Evolutionary conservation across 1,139 yeast genomes (phyloP).

Genomic region (Candida sanyaensis): DNA sequence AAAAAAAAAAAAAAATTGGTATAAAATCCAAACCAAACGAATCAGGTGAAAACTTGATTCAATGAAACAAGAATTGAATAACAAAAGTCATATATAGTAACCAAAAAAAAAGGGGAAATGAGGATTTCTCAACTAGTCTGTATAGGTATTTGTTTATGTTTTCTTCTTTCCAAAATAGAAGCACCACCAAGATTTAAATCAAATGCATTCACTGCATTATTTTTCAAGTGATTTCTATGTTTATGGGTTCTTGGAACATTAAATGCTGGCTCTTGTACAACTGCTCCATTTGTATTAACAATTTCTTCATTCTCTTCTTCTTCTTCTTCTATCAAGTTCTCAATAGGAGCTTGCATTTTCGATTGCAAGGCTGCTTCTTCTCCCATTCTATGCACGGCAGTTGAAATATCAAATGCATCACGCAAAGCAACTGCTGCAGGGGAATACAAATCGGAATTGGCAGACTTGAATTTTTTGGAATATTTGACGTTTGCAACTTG

Average conservation of each 20-base stretch:
- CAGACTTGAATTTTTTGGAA: constrained; percentile 24
- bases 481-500: constrained; percentile 20
- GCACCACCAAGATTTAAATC: constrained; percentile 79
- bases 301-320: constrained; percentile 35
- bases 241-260: constrained; percentile 11
- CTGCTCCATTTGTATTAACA: constrained; percentile 20
- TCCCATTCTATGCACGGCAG: constrained; percentile 92
- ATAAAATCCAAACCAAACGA: too few relatives aligned
- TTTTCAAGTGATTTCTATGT: constrained; percentile 19
- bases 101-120: not conserved
- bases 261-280: constrained; percentile 18
- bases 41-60: too few relatives aligned
- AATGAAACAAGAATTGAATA: not conserved
- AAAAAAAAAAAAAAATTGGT: too few relatives aligned
- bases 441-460: constrained; percentile 48
- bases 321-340: constrained; percentile 39
- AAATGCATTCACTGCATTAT: constrained; percentile 39
- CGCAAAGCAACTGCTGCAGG: constrained; percentile 92
- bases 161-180: constrained; percentile 76
- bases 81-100: not conserved
- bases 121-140: constrained; percentile 6
- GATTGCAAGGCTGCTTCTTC: constrained; percentile 68
- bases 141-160: constrained; percentile 29
- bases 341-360: constrained; percentile 25
- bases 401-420: constrained; percentile 92